A percentile compares a stretch with the other conserved stretches of the same genome.
Conservation (phyloP, 306 rosid species). For the Quercus agrifolia region DNA sequence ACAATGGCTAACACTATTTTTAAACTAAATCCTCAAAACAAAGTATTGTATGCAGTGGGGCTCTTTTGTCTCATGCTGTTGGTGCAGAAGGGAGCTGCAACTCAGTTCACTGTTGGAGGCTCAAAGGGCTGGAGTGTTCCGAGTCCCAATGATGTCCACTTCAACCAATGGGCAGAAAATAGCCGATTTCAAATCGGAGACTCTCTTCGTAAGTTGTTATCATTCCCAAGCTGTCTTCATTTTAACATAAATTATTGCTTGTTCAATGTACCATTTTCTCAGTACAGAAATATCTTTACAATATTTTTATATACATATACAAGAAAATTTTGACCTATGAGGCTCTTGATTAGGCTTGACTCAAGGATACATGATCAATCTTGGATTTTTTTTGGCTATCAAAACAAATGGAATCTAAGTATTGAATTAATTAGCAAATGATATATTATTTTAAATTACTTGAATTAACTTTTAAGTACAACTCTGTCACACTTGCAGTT, state of each 20-base stretch:
- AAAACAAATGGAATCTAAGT: neutral
- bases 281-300: too few species aligned
- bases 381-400: neutral
- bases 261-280: neutral
- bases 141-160: conserved; percentile 40
- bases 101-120: conserved; percentile 58
- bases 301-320: too few species aligned
- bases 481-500: conserved; percentile 41
- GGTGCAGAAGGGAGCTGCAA: conserved; percentile 48
- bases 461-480: neutral
- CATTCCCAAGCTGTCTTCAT: neutral
- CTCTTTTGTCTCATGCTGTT: conserved; percentile 43
- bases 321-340: too few species aligned
- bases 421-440: neutral
- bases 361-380: too few species aligned
- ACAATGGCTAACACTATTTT: conserved; percentile 45
- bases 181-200: conserved; percentile 78
- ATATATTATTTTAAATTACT: neutral
- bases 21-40: conserved; percentile 9
- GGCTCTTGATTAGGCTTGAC: too few species aligned
- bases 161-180: conserved; percentile 75
- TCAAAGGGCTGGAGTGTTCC: conserved; percentile 73
- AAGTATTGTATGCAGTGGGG: conserved; percentile 31
- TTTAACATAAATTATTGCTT: neutral
- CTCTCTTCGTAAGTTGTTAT: conserved; percentile 52